phyloP scores from a whole-genome alignment of 2,329 filamentous ascomycete genomes.

The Madurella fahalii region DNA sequence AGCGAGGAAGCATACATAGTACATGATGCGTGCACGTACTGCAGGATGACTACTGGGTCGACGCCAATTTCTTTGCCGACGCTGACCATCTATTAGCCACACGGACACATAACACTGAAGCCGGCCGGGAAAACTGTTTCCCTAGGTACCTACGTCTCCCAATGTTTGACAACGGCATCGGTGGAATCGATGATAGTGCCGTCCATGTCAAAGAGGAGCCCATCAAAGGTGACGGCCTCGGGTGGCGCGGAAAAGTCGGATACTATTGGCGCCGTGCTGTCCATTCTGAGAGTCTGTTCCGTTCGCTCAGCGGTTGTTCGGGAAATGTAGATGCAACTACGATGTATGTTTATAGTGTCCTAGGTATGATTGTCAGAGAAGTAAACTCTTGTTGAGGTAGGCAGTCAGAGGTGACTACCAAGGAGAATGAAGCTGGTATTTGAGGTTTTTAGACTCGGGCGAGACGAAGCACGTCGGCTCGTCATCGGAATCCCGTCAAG shows the following conservation, averaged over 20 bases:
- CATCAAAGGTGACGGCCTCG: slow-evolving; percentile 47
- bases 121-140: background rate
- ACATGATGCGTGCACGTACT: slow-evolving; percentile 32
- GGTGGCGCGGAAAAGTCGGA: slow-evolving; percentile 41
- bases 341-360: no score
- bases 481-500: background rate
- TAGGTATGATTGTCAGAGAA: no score
- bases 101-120: no score
- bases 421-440: no score
- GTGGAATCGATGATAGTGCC: slow-evolving; percentile 83
- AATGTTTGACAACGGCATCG: slow-evolving; percentile 71
- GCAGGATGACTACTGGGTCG: slow-evolving; percentile 76
- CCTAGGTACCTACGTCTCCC: slow-evolving; percentile 55
- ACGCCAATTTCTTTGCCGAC: slow-evolving; percentile 80
- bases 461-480: no score
- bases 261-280: slow-evolving; percentile 17
- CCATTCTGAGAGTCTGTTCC: slow-evolving; percentile 15
- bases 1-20: background rate
- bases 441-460: no score
- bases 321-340: no score
- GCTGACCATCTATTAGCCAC: slow-evolving; percentile 37
- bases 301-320: background rate
- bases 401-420: no score
- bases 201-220: slow-evolving; percentile 71
- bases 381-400: no score